Evolutionary conservation across 208 protist species (phyloP), one percentile per base, ranked within the genome.

Genomic region (Trypanosoma mega): DNA sequence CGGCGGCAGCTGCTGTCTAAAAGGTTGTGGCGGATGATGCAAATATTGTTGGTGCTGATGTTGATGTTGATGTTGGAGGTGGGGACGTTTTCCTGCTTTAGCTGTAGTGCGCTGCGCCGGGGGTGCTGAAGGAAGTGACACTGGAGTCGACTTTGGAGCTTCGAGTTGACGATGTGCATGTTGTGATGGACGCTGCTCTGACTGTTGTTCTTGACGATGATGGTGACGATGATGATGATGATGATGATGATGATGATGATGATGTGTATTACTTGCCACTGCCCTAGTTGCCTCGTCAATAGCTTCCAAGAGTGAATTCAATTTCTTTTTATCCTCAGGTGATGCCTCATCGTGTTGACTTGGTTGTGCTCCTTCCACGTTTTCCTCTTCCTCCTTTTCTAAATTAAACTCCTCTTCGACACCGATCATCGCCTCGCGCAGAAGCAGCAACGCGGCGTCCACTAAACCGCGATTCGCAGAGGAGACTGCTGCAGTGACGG

Each of bases 141-240:
- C 12, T 18, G 63, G 34, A 14, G n/a, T n/a, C n/a, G n/a, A n/a
- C n/a, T n/a, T n/a, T n/a, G n/a, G n/a, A n/a, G n/a, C n/a, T n/a
- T n/a, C n/a, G n/a, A n/a, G n/a, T n/a, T n/a, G 37, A 23, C 11
- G 2, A 16, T 7, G 24, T 16, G 20, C 41, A 27, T 45, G 30
- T 44, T 7, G 29, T 20, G 27, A 34, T 2, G 23, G 11, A 36
- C 44, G 46, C 8, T 53, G 58, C 2, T 27, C 18, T n/a, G 20
- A 34, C 33, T 45, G 3, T 11, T 64, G 44, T 9, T 39, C 5
- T 14, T 55, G 44, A 4, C 52, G 29, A 16, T 63, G 46, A 26
- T 56, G 59, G 2, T 66, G 60, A 34, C 57, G 47, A 33, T 66
- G 60, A 30, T 66, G 47, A 36, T 53, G 58, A 23, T 64, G 58